Evolutionary conservation across 805 yeast species (phyloP).

Genomic region (Metschnikowia cubensis): DNA sequence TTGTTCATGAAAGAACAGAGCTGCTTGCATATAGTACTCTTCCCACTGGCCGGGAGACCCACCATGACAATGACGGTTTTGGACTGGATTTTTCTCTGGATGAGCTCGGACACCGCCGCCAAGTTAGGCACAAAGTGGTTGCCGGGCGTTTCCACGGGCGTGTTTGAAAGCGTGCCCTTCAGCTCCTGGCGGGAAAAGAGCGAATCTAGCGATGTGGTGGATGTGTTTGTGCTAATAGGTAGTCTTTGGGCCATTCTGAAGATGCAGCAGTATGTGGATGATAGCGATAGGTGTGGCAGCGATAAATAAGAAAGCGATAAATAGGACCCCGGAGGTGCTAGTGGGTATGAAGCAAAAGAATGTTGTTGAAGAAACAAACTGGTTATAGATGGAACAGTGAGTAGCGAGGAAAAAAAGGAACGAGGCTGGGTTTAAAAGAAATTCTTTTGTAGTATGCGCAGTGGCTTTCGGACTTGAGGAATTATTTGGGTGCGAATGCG

Average conservation of each 20-base stretch:
- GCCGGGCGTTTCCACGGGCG: constrained; percentile 17
- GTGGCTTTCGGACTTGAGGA: constrained; percentile 2
- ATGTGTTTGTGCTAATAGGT: constrained; percentile 16
- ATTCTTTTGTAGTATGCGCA: neutral
- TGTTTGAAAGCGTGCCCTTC: constrained; percentile 16
- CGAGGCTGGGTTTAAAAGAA: neutral
- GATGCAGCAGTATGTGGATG: neutral
- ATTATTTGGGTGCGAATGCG: constrained; percentile 4
- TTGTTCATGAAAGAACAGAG: constrained; percentile 18
- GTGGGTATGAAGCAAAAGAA: neutral
- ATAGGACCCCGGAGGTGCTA: too few species aligned
- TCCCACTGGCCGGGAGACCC: constrained; percentile 43
- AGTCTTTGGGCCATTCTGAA: constrained; percentile 3
- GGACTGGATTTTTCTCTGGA: constrained; percentile 12
- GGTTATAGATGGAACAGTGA: neutral
- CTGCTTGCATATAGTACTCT: constrained; percentile 36
- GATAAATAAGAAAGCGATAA: neutral
- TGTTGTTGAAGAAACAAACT: neutral
- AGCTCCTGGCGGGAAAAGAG: constrained; percentile 20
- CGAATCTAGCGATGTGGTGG: constrained; percentile 28
- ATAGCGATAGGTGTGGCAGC: neutral
- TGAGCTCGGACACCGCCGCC: constrained; percentile 14
- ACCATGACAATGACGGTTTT: constrained; percentile 31
- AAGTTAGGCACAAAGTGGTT: constrained; percentile 1
- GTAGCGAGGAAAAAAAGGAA: neutral